Percentiles rank a stretch among this genome's conserved stretches.
Evolutionary conservation across 768 basidiomycete species (phyloP).

Genomic region (Kwoniella shandongensis): DNA sequence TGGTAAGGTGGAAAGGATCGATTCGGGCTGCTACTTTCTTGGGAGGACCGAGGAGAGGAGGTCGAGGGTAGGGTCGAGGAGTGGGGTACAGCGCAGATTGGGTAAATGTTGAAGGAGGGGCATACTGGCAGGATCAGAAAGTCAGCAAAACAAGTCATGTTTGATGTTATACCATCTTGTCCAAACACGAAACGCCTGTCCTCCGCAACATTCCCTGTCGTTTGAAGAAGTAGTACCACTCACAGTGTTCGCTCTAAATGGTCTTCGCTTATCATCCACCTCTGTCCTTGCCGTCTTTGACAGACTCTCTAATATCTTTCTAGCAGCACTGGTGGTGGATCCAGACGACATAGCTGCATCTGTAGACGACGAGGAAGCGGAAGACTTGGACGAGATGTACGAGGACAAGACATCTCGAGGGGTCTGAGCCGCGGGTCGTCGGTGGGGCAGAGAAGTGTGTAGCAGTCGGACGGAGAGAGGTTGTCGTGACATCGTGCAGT

Average conservation of each 20-base stretch:
- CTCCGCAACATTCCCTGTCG: no score
- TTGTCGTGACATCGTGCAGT: slow-evolving; percentile 8
- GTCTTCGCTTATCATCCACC: slow-evolving; percentile 10
- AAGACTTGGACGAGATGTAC: background rate
- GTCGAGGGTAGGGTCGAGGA: slow-evolving; percentile 18
- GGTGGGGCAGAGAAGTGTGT: slow-evolving; percentile 17
- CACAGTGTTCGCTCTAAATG: slow-evolving; percentile 13
- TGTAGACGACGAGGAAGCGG: background rate
- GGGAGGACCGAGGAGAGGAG: slow-evolving; percentile 62
- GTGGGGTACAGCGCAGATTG: slow-evolving; percentile 11
- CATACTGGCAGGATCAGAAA: background rate
- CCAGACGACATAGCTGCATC: background rate
- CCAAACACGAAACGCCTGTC: no score
- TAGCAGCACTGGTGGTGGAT: slow-evolving; percentile 2
- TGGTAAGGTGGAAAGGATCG: slow-evolving; percentile 71
- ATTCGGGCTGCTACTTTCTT: slow-evolving; percentile 59
- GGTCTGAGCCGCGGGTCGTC: slow-evolving; percentile 10
- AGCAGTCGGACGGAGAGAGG: slow-evolving; percentile 14
- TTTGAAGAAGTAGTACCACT: background rate
- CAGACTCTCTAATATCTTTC: slow-evolving; percentile 10
- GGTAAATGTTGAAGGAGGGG: slow-evolving; percentile 10
- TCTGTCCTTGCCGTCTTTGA: slow-evolving; percentile 5
- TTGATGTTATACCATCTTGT: no score
- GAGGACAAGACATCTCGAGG: slow-evolving; percentile 9
- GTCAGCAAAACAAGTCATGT: no score